phyloP scores from a whole-genome alignment of 352 stramenopile species.

The Phytophthora agathidicida region DNA sequence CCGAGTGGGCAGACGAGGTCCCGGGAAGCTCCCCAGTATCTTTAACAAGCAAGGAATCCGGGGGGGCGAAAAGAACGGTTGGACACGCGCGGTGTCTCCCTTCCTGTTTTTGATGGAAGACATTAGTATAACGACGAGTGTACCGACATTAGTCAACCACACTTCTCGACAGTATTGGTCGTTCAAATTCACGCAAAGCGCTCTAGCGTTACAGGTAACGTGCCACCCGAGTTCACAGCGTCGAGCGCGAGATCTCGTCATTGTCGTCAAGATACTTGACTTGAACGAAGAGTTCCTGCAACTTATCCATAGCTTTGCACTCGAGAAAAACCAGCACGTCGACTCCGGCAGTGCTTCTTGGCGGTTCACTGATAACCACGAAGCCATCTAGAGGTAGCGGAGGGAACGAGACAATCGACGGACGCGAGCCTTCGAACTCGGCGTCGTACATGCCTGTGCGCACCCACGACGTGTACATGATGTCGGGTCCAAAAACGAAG shows the following conservation, averaged over 20 bases:
- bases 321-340: slow-evolving; percentile 55
- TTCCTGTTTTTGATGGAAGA: too few species aligned
- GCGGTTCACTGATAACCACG: slow-evolving; percentile 48
- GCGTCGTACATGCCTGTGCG: slow-evolving; percentile 67
- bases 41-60: too few species aligned
- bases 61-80: too few species aligned
- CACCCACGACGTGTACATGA: slow-evolving; percentile 64
- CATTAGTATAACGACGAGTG: too few species aligned
- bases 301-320: slow-evolving; percentile 35
- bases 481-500: slow-evolving; percentile 53
- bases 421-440: slow-evolving; percentile 42
- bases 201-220: too few species aligned
- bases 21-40: too few species aligned
- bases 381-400: slow-evolving; percentile 47
- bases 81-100: too few species aligned
- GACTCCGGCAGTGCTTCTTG: slow-evolving; percentile 29
- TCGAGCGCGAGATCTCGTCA: slow-evolving; percentile 1
- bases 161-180: too few species aligned
- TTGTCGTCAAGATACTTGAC: slow-evolving; percentile 6
- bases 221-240: neutral
- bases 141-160: too few species aligned
- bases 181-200: too few species aligned
- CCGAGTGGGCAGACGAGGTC: too few species aligned
- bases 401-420: slow-evolving; percentile 40
- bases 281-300: slow-evolving; percentile 15